Percentiles rank a stretch among this genome's conserved stretches.
These are phyloP conservation scores for Bipolaris bicolor DNA, from an alignment of 2,329 filamentous ascomycete genomes.

Conservation along the genomic window DNA sequence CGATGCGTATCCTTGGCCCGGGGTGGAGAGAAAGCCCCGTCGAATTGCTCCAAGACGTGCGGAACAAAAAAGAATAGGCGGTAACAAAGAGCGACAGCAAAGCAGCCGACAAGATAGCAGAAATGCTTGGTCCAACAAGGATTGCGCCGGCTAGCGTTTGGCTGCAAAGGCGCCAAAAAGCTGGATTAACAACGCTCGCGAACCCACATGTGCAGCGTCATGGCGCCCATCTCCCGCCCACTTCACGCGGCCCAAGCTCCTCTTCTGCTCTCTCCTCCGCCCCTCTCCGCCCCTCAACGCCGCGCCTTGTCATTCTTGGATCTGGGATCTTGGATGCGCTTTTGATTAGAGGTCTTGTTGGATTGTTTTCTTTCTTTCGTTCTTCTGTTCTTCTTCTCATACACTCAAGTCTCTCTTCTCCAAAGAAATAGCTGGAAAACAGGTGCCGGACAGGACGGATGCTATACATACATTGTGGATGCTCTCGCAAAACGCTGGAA, in stretches of 20 bases:
- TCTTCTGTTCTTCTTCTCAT: not conserved
- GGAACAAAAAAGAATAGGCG: conserved; percentile 1
- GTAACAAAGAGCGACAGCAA: conserved; percentile 5
- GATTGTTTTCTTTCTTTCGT: not conserved
- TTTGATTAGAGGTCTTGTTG: too few species aligned
- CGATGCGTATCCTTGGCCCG: not conserved
- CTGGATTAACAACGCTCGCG: conserved; percentile 18
- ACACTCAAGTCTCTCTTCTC: not conserved
- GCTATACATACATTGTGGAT: conserved; percentile 26
- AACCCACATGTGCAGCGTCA: conserved; percentile 22
- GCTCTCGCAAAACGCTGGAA: conserved; percentile 26
- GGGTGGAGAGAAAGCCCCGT: not conserved
- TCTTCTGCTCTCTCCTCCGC: conserved; percentile 11
- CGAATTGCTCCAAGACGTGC: not conserved
- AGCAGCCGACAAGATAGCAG: conserved; percentile 7
- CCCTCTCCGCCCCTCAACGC: conserved; percentile 1
- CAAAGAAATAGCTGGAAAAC: conserved; percentile 1
- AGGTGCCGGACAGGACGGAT: conserved; percentile 3
- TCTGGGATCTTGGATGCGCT: not conserved
- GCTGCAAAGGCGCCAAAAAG: conserved; percentile 20
- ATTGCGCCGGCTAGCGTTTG: conserved; percentile 15
- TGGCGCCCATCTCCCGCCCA: conserved; percentile 14
- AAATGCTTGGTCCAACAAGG: conserved; percentile 6
- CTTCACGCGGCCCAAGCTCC: conserved; percentile 20
- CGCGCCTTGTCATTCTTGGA: not conserved